Percentiles rank a stretch among this genome's conserved stretches.
phyloP scores from a whole-genome alignment of 2,329 filamentous ascomycete species.

The Monilinia laxa region DNA sequence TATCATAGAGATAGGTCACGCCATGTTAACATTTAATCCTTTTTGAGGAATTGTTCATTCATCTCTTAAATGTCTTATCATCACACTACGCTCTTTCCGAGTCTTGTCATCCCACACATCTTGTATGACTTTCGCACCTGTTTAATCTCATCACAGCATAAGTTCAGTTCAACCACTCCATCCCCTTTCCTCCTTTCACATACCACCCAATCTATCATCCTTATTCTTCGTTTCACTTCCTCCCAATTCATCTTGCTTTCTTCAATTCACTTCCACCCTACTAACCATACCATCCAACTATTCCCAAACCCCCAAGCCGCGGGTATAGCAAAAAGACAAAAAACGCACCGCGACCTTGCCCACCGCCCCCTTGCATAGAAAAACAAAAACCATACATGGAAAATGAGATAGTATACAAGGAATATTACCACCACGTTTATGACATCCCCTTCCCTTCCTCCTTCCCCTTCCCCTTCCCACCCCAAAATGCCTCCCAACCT shows the following conservation, averaged over 20 bases:
- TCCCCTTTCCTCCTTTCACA: not conserved
- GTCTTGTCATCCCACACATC: not conserved
- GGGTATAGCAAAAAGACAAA: slow-evolving; percentile 16
- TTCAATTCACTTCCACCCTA: no score
- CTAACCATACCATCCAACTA: not conserved
- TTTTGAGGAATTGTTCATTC: slow-evolving; percentile 4
- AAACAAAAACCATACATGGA: not conserved
- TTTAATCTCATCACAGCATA: not conserved
- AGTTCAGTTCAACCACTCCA: not conserved
- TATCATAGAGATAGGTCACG: not conserved
- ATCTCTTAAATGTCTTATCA: not conserved
- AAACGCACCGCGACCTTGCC: slow-evolving; percentile 4
- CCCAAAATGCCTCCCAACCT: not conserved
- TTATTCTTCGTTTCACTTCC: not conserved
- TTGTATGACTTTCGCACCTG: not conserved
- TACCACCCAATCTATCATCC: slow-evolving; percentile 1
- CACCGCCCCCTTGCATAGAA: not conserved
- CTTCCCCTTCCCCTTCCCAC: not conserved
- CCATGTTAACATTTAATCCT: not conserved
- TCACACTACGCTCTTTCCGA: not conserved
- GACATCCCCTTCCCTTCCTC: not conserved
- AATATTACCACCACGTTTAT: slow-evolving; percentile 17
- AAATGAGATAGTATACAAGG: slow-evolving; percentile 17
- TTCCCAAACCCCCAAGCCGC: slow-evolving; percentile 9
- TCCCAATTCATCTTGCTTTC: not conserved